Evolutionary conservation across 116 monocot species (phyloP).

Genomic region (Phalaenopsis hybrid): DNA sequence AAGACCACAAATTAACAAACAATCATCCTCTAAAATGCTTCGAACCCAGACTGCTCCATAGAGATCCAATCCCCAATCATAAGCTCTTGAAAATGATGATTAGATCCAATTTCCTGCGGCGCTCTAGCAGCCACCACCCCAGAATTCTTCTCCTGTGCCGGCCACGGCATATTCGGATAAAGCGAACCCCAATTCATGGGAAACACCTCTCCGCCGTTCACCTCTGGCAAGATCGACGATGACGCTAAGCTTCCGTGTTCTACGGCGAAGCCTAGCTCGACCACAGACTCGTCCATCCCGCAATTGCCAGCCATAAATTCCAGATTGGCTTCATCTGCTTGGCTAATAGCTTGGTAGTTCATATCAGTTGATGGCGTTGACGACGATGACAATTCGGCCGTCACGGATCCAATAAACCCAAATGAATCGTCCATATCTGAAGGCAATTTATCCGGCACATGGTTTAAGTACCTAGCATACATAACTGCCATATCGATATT

Average conservation of each 20-base stretch:
- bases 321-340: neutral
- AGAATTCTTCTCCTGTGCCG: neutral
- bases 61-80: constrained; percentile 6
- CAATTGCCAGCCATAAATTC: neutral
- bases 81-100: constrained; percentile 10
- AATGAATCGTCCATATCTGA: constrained; percentile 3
- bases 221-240: neutral
- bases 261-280: neutral
- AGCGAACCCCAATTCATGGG: constrained; percentile 1
- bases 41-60: constrained; percentile 4
- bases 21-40: constrained; percentile 4
- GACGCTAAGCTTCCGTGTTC: neutral
- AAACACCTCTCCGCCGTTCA: neutral
- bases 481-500: constrained; percentile 28
- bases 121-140: too few species aligned
- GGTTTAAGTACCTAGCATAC: constrained; percentile 28
- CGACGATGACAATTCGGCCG: neutral
- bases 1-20: neutral
- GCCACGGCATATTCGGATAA: neutral
- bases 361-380: neutral
- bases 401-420: neutral
- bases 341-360: neutral
- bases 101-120: neutral
- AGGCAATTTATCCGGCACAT: neutral
- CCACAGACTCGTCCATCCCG: neutral